These are phyloP conservation scores for Gymnopus androsaceus DNA, from an alignment of 1,284 basidiomycete species.

Conservation along the genomic window DNA sequence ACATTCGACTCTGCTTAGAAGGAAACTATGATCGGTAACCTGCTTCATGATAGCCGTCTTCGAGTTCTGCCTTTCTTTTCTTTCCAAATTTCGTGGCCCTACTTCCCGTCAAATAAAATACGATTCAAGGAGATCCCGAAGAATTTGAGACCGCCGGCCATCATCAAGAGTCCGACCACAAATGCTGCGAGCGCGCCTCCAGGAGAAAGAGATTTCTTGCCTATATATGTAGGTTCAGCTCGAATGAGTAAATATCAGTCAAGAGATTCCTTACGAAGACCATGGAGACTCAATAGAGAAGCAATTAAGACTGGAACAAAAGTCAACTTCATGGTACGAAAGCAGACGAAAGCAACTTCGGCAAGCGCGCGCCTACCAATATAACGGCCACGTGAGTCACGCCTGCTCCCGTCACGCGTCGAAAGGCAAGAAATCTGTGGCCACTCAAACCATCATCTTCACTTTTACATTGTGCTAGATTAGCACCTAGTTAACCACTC, in stretches of 20 bases:
- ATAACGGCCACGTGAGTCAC: no score
- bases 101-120: slow-evolving; percentile 83
- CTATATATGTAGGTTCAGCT: no score
- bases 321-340: no score
- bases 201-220: slow-evolving; percentile 65
- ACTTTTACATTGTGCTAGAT: no score
- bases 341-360: no score
- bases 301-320: slow-evolving; percentile 37
- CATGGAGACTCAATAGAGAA: slow-evolving; percentile 44
- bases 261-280: slow-evolving; percentile 55
- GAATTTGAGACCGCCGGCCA: slow-evolving; percentile 59
- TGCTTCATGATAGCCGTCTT: slow-evolving; percentile 73
- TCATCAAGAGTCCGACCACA: slow-evolving; percentile 67
- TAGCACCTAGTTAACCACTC: no score
- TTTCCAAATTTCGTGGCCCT: slow-evolving; percentile 83
- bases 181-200: slow-evolving; percentile 79
- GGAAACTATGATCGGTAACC: slow-evolving; percentile 62
- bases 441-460: not conserved
- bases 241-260: no score
- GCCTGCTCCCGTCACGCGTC: no score
- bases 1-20: no score
- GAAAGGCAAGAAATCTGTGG: no score
- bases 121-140: slow-evolving; percentile 76
- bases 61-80: slow-evolving; percentile 70
- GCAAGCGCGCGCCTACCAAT: no score